A percentile compares a stretch with the other conserved stretches of the same genome.
These are phyloP conservation scores for Debaryomyces udenii DNA, from an alignment of 1,139 yeast genomes.

Conservation along the genomic window DNA sequence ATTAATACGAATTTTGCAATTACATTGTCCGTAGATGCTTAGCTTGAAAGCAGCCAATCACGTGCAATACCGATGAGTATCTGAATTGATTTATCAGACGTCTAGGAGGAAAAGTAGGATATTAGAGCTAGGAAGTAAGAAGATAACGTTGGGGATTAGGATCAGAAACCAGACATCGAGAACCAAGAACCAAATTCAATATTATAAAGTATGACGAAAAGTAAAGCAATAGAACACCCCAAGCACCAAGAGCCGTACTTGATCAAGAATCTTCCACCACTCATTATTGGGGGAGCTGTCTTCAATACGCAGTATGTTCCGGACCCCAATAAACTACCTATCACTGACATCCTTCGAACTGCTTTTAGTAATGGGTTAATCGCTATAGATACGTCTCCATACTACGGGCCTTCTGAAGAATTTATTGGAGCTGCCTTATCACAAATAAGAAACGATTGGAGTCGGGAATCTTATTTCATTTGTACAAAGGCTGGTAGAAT, in stretches of 20 bases:
- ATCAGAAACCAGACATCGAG: too few species aligned
- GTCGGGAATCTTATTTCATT: slow-evolving; percentile 67
- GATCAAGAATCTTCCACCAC: slow-evolving; percentile 50
- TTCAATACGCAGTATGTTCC: slow-evolving; percentile 77
- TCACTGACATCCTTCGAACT: slow-evolving; percentile 54
- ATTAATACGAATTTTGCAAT: too few species aligned
- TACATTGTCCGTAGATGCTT: too few species aligned
- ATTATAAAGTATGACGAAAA: neutral
- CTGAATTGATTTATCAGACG: too few species aligned
- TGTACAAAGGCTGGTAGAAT: slow-evolving; percentile 90
- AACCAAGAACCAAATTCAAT: neutral
- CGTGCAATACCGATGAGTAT: too few species aligned
- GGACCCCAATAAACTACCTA: slow-evolving; percentile 62
- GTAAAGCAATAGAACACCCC: slow-evolving; percentile 21
- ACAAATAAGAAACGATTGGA: slow-evolving; percentile 40
- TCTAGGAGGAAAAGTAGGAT: too few species aligned
- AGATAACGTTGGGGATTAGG: too few species aligned
- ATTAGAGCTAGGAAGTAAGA: too few species aligned
- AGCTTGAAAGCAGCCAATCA: too few species aligned
- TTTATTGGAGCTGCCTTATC: slow-evolving; percentile 69
- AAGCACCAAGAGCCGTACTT: slow-evolving; percentile 25
- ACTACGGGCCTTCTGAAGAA: slow-evolving; percentile 86
- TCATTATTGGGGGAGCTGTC: slow-evolving; percentile 85
- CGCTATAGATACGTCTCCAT: slow-evolving; percentile 90
- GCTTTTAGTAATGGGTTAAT: slow-evolving; percentile 72